Evolutionary conservation across 768 basidiomycete species (phyloP).

Genomic region (Lactarius hengduanensis): DNA sequence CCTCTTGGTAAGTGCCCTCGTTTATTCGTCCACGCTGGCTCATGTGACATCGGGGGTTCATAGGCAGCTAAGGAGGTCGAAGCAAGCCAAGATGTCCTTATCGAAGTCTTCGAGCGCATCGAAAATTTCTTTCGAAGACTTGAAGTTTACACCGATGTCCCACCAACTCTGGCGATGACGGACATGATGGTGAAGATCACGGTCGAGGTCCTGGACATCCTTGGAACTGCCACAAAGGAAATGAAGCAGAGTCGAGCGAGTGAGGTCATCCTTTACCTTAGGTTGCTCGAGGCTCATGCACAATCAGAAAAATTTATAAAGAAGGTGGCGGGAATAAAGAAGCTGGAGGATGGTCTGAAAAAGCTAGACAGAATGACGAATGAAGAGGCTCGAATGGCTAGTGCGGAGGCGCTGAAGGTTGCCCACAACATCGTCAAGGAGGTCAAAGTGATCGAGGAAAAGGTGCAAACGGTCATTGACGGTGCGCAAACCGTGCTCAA

Average conservation of each 20-base stretch:
- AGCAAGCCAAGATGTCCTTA: background rate
- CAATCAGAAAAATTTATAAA: background rate
- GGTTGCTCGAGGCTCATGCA: background rate
- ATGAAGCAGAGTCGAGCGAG: background rate
- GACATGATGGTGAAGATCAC: background rate
- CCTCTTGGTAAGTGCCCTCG: background rate
- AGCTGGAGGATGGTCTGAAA: background rate
- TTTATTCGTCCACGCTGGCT: background rate
- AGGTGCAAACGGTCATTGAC: background rate
- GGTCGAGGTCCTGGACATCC: background rate
- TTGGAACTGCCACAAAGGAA: background rate
- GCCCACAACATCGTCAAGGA: background rate
- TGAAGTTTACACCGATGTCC: background rate
- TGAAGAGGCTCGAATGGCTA: background rate
- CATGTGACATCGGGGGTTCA: background rate
- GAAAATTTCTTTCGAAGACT: conserved; percentile 4
- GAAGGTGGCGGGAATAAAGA: background rate
- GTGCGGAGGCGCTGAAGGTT: background rate
- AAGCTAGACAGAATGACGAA: background rate
- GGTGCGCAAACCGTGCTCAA: background rate
- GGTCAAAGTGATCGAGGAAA: background rate
- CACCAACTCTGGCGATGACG: background rate
- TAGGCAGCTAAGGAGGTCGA: background rate
- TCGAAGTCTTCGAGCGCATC: background rate
- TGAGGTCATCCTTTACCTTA: background rate